Evolutionary conservation across 78 protist species (phyloP).

Genomic region (Isochrysis galbana): DNA sequence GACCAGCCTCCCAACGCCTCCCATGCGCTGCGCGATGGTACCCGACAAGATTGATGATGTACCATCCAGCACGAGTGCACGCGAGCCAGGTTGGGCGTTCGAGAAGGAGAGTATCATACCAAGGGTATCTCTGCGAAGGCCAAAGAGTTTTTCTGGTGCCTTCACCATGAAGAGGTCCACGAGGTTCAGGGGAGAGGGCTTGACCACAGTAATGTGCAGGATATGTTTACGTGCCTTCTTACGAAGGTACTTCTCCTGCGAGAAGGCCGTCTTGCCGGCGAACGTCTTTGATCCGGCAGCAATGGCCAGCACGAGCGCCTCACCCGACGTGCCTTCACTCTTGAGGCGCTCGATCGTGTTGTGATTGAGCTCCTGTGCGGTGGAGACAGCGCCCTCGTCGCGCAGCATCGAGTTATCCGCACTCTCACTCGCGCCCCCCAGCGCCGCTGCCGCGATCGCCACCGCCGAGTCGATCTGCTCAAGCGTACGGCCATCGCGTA

Average conservation of each 20-base stretch:
- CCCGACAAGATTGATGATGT: neutral
- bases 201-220: neutral
- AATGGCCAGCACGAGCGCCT: neutral
- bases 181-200: neutral
- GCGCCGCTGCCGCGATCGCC: neutral
- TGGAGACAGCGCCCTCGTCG: neutral
- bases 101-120: neutral
- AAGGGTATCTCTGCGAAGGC: neutral
- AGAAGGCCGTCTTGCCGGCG: neutral
- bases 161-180: neutral
- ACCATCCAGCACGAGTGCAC: neutral
- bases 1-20: neutral
- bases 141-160: neutral
- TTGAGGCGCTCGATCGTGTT: neutral
- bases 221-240: constrained; percentile 1
- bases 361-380: neutral
- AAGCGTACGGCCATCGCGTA: neutral
- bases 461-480: neutral
- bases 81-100: neutral
- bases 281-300: neutral
- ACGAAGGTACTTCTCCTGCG: neutral
- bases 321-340: neutral
- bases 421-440: neutral
- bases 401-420: neutral
- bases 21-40: neutral